These are phyloP conservation scores for Pterothamnion heteromorphum DNA, from an alignment of 31 red algal species.

Conservation along the genomic window DNA sequence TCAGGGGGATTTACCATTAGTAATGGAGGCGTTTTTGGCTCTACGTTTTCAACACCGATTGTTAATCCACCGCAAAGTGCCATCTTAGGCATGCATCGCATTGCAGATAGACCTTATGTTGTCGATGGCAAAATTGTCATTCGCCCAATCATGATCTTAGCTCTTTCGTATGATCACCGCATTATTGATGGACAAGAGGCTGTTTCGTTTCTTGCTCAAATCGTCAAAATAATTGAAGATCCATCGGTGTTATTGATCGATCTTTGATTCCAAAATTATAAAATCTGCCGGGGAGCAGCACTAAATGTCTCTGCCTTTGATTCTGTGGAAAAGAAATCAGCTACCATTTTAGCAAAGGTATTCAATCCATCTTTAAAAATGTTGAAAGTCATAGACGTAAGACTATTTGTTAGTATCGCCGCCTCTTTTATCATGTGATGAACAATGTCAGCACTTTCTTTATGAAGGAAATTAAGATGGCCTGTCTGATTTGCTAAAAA, in stretches of 20 bases:
- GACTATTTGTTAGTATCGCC: too few relatives aligned
- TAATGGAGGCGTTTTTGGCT: conserved; percentile 98
- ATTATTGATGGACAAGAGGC: conserved; percentile 99
- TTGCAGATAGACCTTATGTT: conserved; percentile 88
- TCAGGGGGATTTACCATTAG: conserved; percentile 98
- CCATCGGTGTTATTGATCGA: conserved; percentile 86
- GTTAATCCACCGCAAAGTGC: conserved; percentile 98
- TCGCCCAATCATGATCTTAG: conserved; percentile 99
- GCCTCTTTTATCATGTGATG: too few relatives aligned
- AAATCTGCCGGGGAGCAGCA: too few relatives aligned
- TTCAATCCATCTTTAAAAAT: too few relatives aligned
- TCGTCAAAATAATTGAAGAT: conserved; percentile 94
- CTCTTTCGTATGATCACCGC: conserved; percentile 96
- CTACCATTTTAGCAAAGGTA: too few relatives aligned
- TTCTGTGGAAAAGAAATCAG: too few relatives aligned
- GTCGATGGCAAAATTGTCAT: conserved; percentile 91
- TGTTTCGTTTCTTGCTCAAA: conserved; percentile 86
- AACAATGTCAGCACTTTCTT: too few relatives aligned
- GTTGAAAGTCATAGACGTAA: too few relatives aligned
- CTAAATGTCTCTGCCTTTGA: too few relatives aligned
- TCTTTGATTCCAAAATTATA: too few relatives aligned
- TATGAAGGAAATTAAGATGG: too few relatives aligned
- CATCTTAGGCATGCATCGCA: conserved; percentile 99
- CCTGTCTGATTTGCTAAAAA: too few relatives aligned
- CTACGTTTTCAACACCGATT: conserved; percentile 88